Evolutionary conservation across 306 rosid genomes (phyloP).

Genomic region (Erythrophleum fordii): DNA sequence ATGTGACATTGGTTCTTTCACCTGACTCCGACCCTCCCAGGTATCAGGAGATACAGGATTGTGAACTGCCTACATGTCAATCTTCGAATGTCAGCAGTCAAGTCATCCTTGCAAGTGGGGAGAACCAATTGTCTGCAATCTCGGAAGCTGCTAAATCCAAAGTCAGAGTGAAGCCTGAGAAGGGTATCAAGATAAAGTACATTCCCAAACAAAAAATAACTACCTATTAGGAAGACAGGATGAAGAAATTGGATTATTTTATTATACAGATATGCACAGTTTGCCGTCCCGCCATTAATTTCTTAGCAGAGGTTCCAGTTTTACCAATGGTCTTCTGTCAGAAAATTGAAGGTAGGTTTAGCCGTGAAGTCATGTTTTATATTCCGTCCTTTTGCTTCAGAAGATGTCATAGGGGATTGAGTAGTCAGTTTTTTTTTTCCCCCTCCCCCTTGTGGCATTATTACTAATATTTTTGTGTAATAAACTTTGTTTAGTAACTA

Average conservation of each 20-base stretch:
- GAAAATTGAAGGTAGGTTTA: constrained; percentile 59
- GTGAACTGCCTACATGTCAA: constrained; percentile 36
- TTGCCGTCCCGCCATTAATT: constrained; percentile 45
- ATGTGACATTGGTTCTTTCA: constrained; percentile 58
- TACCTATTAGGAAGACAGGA: constrained; percentile 41
- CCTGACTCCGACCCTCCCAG: constrained; percentile 44
- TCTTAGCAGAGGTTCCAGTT: constrained; percentile 71
- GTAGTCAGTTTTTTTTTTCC: constrained; percentile 34
- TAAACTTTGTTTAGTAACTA: constrained; percentile 37
- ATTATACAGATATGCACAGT: constrained; percentile 64
- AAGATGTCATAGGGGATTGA: constrained; percentile 46
- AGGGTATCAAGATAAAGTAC: constrained; percentile 57
- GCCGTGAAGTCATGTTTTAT: constrained; percentile 42
- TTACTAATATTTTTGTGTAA: constrained; percentile 37
- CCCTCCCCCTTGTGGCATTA: constrained; percentile 6
- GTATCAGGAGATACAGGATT: constrained; percentile 41
- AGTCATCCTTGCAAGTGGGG: constrained; percentile 47
- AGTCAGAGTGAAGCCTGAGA: constrained; percentile 54
- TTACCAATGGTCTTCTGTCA: constrained; percentile 68
- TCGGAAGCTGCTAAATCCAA: constrained; percentile 51
- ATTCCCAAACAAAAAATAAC: constrained; percentile 58
- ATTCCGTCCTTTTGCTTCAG: constrained; percentile 37
- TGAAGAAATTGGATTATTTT: constrained; percentile 43
- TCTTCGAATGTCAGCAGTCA: constrained; percentile 39
- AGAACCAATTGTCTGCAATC: constrained; percentile 41